Evolutionary conservation across 805 yeast genomes (phyloP).

Genomic region (Henningerozyma blattae): DNA sequence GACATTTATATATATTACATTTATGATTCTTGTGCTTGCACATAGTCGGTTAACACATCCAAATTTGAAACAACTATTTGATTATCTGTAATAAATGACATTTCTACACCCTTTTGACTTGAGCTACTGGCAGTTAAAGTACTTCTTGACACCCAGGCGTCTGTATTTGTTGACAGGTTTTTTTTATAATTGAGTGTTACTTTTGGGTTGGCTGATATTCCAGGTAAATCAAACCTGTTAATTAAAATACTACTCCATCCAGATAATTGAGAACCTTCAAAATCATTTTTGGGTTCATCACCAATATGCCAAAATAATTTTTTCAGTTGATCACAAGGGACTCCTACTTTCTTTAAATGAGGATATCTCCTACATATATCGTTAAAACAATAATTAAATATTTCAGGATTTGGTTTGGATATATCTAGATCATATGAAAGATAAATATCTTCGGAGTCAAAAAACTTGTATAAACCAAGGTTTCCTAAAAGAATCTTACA

Average conservation of each 20-base stretch:
- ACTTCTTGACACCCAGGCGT: too few species aligned
- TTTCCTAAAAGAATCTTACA: constrained; percentile 34
- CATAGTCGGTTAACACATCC: too few species aligned
- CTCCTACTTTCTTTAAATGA: constrained; percentile 4
- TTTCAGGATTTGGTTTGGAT: constrained; percentile 38
- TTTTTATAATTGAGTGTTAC: too few species aligned
- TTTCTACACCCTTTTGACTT: too few species aligned
- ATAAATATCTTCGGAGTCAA: constrained; percentile 29
- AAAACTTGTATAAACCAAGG: constrained; percentile 32
- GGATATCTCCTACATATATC: constrained; percentile 17
- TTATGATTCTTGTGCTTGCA: too few species aligned
- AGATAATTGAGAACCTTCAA: constrained; percentile 35
- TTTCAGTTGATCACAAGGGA: constrained; percentile 10
- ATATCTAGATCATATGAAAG: constrained; percentile 46
- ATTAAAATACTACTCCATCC: constrained; percentile 54
- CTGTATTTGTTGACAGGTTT: too few species aligned
- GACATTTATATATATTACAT: too few species aligned
- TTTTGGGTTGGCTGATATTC: too few species aligned
- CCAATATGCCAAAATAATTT: constrained; percentile 52
- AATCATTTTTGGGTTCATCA: constrained; percentile 46
- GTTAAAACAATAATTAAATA: constrained; percentile 32
- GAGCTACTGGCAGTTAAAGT: too few species aligned
- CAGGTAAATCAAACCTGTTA: constrained; percentile 30
- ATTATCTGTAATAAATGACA: too few species aligned
- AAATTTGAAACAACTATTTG: too few species aligned